Conservation (phyloP, 2,329 filamentous ascomycete genomes). For the Aspergillus arachidicola region DNA sequence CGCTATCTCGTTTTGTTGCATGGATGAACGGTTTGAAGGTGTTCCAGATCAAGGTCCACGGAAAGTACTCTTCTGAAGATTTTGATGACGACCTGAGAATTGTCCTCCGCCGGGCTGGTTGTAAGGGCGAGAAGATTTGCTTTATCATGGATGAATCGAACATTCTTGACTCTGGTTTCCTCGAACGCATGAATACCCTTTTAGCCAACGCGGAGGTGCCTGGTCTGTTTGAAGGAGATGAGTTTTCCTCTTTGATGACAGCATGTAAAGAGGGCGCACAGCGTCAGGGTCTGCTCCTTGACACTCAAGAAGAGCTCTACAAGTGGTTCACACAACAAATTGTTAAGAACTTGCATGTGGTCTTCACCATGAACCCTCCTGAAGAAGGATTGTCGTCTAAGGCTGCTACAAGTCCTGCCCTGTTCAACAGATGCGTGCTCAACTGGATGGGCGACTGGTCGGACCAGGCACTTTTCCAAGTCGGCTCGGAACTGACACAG, state of each 20-base stretch:
- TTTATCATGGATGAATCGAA: constrained; percentile 99
- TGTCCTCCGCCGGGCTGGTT: constrained; percentile 89
- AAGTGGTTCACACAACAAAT: constrained; percentile 99
- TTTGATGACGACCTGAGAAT: constrained; percentile 97
- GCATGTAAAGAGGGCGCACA: constrained; percentile 98
- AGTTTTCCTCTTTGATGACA: constrained; percentile 97
- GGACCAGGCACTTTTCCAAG: constrained; percentile 97
- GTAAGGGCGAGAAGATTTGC: constrained; percentile 98
- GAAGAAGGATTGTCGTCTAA: constrained; percentile 94
- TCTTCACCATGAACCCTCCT: constrained; percentile 99
- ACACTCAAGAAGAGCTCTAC: constrained; percentile 99
- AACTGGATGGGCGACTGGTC: constrained; percentile 99
- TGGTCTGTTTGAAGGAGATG: constrained; percentile 97
- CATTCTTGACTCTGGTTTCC: constrained; percentile 95
- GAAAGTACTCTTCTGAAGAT: constrained; percentile 96
- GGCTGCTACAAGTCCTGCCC: constrained; percentile 91
- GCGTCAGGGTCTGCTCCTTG: constrained; percentile 88
- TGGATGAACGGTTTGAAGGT: constrained; percentile 99
- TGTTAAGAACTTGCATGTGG: constrained; percentile 97
- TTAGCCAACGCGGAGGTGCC: constrained; percentile 99
- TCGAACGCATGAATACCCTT: constrained; percentile 98
- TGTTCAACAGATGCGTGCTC: constrained; percentile 99
- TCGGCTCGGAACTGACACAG: constrained; percentile 91
- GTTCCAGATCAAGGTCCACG: constrained; percentile 99
- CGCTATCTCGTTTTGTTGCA: constrained; percentile 93